Conservation (phyloP, 768 basidiomycete genomes). For the Termitomyces sp. region DNA sequence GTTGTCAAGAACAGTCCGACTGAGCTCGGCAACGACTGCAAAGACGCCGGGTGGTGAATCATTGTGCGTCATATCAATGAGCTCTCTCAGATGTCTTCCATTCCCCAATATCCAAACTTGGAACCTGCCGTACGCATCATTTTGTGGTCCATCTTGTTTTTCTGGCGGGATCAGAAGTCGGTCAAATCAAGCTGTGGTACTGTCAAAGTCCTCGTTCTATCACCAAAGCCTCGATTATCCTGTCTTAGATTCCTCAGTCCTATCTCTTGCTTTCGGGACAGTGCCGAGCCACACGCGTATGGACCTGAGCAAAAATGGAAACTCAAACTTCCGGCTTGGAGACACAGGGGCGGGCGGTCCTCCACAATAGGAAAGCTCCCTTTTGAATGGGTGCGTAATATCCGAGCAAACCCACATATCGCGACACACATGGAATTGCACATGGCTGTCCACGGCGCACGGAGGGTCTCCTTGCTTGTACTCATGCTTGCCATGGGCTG, state of each 20-base stretch:
- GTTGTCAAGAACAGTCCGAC: not conserved
- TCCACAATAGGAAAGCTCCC: not conserved
- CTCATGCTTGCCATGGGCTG: not conserved
- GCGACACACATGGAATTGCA: conserved; percentile 4
- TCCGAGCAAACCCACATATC: conserved; percentile 5
- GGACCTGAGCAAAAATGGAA: not conserved
- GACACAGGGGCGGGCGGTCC: not conserved
- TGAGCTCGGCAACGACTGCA: not conserved
- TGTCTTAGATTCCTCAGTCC: not conserved
- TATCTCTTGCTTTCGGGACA: not conserved
- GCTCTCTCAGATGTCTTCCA: not conserved
- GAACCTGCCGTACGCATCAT: not conserved
- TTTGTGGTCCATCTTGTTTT: not conserved
- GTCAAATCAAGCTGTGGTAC: not conserved
- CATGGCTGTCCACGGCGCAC: conserved; percentile 11
- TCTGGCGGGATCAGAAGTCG: not conserved
- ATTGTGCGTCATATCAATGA: not conserved
- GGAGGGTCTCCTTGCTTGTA: not conserved
- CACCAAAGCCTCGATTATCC: not conserved
- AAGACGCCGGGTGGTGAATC: not conserved
- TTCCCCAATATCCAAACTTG: no score
- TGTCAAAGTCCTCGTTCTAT: not conserved
- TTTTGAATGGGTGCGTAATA: conserved; percentile 1
- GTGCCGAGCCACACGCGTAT: conserved; percentile 1
- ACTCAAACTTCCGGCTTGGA: not conserved